Evolutionary conservation across 345 rosid species (phyloP).

Genomic region (Eucalyptus virginea): DNA sequence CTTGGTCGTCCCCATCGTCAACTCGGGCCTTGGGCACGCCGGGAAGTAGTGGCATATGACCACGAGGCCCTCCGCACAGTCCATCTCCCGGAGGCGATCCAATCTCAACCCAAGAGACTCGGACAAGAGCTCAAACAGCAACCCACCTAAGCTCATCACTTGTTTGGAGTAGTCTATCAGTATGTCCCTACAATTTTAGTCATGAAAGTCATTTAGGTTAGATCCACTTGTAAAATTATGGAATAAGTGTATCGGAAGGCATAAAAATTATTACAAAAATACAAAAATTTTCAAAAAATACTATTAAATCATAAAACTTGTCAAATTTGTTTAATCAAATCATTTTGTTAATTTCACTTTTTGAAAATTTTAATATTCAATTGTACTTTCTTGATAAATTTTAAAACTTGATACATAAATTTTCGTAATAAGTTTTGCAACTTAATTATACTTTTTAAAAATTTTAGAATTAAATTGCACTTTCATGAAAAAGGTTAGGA

Average conservation of each 20-base stretch:
- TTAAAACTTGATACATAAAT: fast-evolving
- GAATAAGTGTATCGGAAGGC: fast-evolving
- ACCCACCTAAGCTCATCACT: slow-evolving; percentile 9
- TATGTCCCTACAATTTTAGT: slow-evolving; percentile 11
- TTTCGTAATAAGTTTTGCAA: too few species aligned
- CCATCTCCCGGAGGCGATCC: slow-evolving; percentile 21
- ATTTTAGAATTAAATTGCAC: fast-evolving
- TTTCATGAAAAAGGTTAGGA: too few species aligned
- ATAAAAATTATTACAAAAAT: too few species aligned
- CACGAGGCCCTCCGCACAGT: slow-evolving; percentile 16
- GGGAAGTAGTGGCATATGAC: slow-evolving; percentile 45
- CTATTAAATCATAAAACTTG: fast-evolving
- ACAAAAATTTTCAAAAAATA: too few species aligned
- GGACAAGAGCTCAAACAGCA: slow-evolving; percentile 28
- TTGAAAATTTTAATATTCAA: fast-evolving
- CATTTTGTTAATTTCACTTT: fast-evolving
- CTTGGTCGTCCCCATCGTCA: slow-evolving; percentile 31
- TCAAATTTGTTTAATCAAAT: too few species aligned
- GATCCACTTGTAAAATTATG: not conserved
- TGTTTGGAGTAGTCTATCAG: slow-evolving; percentile 23
- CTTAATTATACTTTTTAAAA: too few species aligned
- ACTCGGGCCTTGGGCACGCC: slow-evolving; percentile 41
- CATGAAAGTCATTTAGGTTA: not conserved
- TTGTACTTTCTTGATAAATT: fast-evolving
- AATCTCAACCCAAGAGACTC: slow-evolving; percentile 43